Conservation (phyloP, 2,329 filamentous ascomycete species). For the Apiospora koreana region DNA sequence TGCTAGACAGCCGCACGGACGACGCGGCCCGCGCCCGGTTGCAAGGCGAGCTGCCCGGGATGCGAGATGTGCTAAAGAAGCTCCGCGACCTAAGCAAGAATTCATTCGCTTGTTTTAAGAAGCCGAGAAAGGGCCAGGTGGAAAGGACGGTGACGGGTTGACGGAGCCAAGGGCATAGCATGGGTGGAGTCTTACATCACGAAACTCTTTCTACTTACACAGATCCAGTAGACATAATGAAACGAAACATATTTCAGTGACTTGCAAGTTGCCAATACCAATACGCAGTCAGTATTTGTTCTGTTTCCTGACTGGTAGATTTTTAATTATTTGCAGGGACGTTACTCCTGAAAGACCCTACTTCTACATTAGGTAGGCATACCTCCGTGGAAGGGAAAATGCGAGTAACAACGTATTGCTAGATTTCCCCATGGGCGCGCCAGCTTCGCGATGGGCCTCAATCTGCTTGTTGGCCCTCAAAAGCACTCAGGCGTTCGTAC, state of each 20-base stretch:
- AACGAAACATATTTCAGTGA: neutral
- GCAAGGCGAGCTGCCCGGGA: slow-evolving; percentile 85
- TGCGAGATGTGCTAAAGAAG: slow-evolving; percentile 84
- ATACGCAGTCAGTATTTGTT: neutral
- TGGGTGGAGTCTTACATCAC: neutral
- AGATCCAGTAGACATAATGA: neutral
- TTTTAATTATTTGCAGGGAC: neutral
- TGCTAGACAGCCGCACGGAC: slow-evolving; percentile 85
- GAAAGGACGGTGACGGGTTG: slow-evolving; percentile 30
- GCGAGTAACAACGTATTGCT: neutral
- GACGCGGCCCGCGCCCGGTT: slow-evolving; percentile 78
- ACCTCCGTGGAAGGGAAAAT: neutral
- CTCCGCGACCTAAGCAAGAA: slow-evolving; percentile 79
- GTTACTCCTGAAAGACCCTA: too few relatives aligned
- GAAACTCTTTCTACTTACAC: neutral
- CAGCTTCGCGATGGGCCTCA: too few relatives aligned
- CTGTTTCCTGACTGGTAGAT: neutral
- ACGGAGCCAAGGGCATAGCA: neutral
- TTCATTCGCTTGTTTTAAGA: slow-evolving; percentile 83
- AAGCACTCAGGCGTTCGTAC: neutral
- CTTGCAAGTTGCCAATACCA: neutral
- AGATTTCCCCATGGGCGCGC: too few relatives aligned
- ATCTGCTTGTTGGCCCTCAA: neutral
- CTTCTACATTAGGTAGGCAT: too few relatives aligned
- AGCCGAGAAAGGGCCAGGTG: slow-evolving; percentile 30